Percentiles rank a stretch among this genome's conserved stretches.
Evolutionary conservation across 129 eudicot genomes (phyloP).

Genomic region (Rutidosis leptorrhynchoides): DNA sequence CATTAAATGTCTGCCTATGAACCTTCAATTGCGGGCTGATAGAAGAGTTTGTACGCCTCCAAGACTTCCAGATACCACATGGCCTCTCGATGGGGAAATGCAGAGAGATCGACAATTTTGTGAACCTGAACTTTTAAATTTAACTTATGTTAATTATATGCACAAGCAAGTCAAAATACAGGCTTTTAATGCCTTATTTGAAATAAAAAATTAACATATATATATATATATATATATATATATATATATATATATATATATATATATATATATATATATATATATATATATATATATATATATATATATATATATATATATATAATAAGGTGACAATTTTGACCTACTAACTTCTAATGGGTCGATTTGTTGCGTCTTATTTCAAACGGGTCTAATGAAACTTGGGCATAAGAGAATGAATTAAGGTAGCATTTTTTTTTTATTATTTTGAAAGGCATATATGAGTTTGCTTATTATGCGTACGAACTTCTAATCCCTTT

Average conservation of each 20-base stretch:
- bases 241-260: no score
- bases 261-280: no score
- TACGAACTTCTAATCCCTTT: not conserved
- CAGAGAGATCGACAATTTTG: conserved; percentile 85
- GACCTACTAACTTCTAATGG: not conserved
- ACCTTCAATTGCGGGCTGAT: conserved; percentile 45
- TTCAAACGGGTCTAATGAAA: not conserved
- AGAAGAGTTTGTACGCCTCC: conserved; percentile 91
- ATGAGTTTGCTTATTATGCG: not conserved
- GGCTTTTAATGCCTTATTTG: conserved; percentile 14
- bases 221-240: not conserved
- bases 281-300: no score
- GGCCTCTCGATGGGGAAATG: conserved; percentile 81
- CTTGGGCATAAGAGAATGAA: not conserved
- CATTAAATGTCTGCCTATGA: conserved; percentile 23
- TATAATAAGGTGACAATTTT: not conserved
- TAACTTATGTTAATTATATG: no score
- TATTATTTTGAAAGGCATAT: no score
- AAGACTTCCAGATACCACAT: conserved; percentile 97
- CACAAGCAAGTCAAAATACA: not conserved
- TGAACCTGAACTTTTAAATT: conserved; percentile 63
- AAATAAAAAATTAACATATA: not conserved
- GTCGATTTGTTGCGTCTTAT: not conserved
- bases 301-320: no score
- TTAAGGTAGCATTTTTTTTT: not conserved